Base-by-base conservation (phyloP, 2,329 filamentous ascomycete genomes). In the Myriosclerotinia scirpicola region DNA sequence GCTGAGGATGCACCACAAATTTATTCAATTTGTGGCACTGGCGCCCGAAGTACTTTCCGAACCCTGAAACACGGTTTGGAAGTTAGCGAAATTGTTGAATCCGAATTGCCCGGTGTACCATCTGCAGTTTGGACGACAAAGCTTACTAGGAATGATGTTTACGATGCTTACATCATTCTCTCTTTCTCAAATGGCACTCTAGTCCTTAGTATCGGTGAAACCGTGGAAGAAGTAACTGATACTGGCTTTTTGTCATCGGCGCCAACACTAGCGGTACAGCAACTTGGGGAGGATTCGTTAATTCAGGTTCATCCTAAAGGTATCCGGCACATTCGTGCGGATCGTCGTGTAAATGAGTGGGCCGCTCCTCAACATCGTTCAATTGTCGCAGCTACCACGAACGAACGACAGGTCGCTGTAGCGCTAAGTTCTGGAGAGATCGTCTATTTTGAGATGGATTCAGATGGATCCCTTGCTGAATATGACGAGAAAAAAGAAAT, bases 251-350 rank as follows among this genome's bases (percentile, higher is more conserved):
- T 98, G 12, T 91, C 92, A 0, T 90, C 90, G 14, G 93, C 95
- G 11, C 89, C 93, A 2, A 99, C 96, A 0, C 81, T 99, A 20
- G 93, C 93, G 8, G 92, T 97, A 6, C 94, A 97, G 75, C 91
- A 97, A 73, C 88, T 99, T 60, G 96, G 95, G 53, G 93, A 97
- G 66, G 92, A 97, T 76, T 92, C 93, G 36, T 82, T 98, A 52
- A 88, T 99, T 22, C 95, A 99, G 77, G 91, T 99, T 7, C 93
- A 99, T 74, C 93, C 94, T n/a, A 93, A 93, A 75, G 95, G 95
- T 65, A 97, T 99, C 68, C 87, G 93, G 59, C 93, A 97, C 74
- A 94, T 99, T 67, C 86, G 90, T 67, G 91, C 84, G 14, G 85
- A 88, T 73, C 84, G 90, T 17, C 86, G 89, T 34, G 86, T 97